Evolutionary conservation across 2,329 filamentous ascomycete genomes (phyloP), one percentile per base, ranked within the genome.

Genomic region (Allantophomopsis cytisporea): DNA sequence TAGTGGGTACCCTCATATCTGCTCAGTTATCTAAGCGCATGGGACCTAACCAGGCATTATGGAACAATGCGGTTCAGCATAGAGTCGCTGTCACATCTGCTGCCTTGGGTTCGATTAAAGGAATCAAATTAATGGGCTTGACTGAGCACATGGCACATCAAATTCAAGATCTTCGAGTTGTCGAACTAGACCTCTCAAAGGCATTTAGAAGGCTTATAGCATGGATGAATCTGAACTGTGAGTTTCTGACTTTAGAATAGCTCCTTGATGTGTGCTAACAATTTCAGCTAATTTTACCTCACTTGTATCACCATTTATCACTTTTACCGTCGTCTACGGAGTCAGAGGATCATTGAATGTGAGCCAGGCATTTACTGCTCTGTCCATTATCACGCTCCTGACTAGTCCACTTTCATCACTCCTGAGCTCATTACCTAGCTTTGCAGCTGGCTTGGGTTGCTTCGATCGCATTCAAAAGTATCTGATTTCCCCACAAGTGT

Each of bases 91-190:
- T 55, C n/a, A 54, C 50, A 8, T 42, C 48, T 6, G 37, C 45
- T 2, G 44, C 47, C 36, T 45, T 54, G 14, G 39, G 41, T 32
- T 45, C 45, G 2, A 49, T 54, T 43, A 53, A 52, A 37, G 49
- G 47, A 2, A 44, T 54, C 34, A 54, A 54, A 33, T 50, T 53
- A 47, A 36, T 41, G 31, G 45, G 50, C 12, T 43, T 64, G 3
- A 54, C 50, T 1, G 49, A 54, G 30, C 55, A 50, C 14, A 49
- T 62, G 23, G 45, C 50, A 4, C 34, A 39, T 1, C 45, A 50
- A 7, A 41, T 65, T 2, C 58, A 60, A 12, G 38, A 51, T 8
- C 41, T 60, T 1, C n/a, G n/a, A n/a, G n/a, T n/a, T n/a, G n/a
- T n/a, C n/a, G n/a, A n/a, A n/a, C n/a, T n/a, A n/a, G n/a, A n/a